A percentile compares a stretch with the other conserved stretches of the same genome.
phyloP scores from a whole-genome alignment of 768 basidiomycete species.

The Mycena crocata region DNA sequence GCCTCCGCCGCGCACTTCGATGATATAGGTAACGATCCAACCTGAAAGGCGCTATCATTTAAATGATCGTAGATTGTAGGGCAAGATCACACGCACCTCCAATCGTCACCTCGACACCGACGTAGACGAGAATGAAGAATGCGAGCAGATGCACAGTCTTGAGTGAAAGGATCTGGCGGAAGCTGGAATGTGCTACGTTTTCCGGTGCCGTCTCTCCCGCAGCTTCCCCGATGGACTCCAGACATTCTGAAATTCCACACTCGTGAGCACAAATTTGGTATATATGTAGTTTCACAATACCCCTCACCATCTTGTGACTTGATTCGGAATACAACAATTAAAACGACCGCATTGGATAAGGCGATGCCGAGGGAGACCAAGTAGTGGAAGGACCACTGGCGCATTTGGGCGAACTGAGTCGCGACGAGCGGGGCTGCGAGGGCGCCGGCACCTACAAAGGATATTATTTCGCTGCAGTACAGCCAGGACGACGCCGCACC shows the following conservation, averaged over 20 bases:
- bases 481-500: conserved; percentile 46
- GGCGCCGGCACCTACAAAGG: conserved; percentile 67
- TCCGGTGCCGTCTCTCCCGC: conserved; percentile 49
- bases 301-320: conserved; percentile 75
- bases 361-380: conserved; percentile 78
- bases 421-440: conserved; percentile 78
- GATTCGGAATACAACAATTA: conserved; percentile 73
- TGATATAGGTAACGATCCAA: conserved; percentile 77
- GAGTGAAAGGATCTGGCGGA: conserved; percentile 62
- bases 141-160: conserved; percentile 72
- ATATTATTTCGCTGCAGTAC: background rate
- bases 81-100: conserved; percentile 50
- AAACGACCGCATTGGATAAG: conserved; percentile 60
- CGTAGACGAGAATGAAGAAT: conserved; percentile 73
- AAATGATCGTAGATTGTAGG: too few relatives aligned
- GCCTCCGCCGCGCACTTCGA: conserved; percentile 57
- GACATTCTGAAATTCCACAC: conserved; percentile 66
- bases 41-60: conserved; percentile 51
- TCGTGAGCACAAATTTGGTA: background rate
- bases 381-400: conserved; percentile 84
- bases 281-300: background rate
- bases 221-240: conserved; percentile 64
- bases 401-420: conserved; percentile 75
- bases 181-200: conserved; percentile 57
- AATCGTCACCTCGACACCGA: conserved; percentile 75